Conservation (phyloP, 495 filamentous ascomycete genomes). For the Mycothermus thermophilus region DNA sequence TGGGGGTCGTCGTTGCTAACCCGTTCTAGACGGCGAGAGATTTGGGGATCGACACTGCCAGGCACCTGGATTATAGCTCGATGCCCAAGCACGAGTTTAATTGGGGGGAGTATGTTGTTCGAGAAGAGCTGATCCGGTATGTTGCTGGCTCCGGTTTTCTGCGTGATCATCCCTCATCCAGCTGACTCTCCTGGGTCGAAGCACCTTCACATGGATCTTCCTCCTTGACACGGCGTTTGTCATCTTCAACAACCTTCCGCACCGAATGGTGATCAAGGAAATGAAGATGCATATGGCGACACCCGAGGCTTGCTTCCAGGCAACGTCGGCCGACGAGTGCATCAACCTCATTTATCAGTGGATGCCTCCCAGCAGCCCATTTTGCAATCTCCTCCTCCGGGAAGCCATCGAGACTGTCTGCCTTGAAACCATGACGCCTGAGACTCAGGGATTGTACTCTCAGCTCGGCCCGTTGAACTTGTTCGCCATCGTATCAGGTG, state of each 20-base stretch:
- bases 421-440: conserved; percentile 5
- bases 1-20: too few relatives aligned
- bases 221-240: conserved; percentile 20
- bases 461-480: conserved; percentile 19
- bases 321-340: conserved; percentile 12
- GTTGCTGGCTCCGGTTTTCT: neutral
- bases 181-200: conserved; percentile 2
- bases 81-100: conserved; percentile 14
- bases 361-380: conserved; percentile 14
- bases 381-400: conserved; percentile 14
- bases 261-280: conserved; percentile 24
- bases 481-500: conserved; percentile 21
- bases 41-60: conserved; percentile 15
- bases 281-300: conserved; percentile 22
- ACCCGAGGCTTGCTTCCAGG: conserved; percentile 19
- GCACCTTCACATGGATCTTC: conserved; percentile 16
- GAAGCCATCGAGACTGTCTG: conserved; percentile 17
- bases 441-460: conserved; percentile 5
- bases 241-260: conserved; percentile 22
- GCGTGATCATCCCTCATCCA: too few relatives aligned
- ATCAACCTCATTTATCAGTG: conserved; percentile 11
- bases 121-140: conserved; percentile 19
- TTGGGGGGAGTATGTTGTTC: conserved; percentile 16
- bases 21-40: conserved; percentile 19
- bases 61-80: conserved; percentile 15